Base-by-base conservation (phyloP, 208 protist genomes). In the Crithidia acanthocephali region DNA sequence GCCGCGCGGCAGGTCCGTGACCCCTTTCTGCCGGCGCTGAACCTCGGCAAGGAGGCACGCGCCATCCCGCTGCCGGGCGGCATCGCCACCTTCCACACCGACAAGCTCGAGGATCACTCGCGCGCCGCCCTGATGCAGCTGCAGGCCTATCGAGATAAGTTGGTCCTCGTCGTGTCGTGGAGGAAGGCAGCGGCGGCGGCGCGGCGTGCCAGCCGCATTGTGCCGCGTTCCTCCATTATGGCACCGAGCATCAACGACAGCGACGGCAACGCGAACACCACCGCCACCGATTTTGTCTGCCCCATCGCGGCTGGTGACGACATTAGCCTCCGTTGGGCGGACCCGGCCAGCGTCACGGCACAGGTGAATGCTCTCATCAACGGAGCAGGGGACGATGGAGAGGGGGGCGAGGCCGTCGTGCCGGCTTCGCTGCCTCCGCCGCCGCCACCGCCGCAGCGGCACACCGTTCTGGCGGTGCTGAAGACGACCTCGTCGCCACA, bases 281-380 rank as follows among this genome's bases (percentile, higher is more conserved):
- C 5, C 52, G 16, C 11, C 22, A 13, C 18, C 16, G 44, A 15
- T 9, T 10, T 51, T 8, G 33, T 37, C 40, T 52, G 44, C 32
- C 62, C 64, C 42, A 69, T 81, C 20, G 57, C n/a, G 11, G 52
- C 37, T 2, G 77, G 77, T 3, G 77, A 83, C 44, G 77, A 77
- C 28, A n/a, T 83, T n/a, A 77, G 62, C 0, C 35, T 77, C 32
- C 72, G 47, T 40, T 77, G 72, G 72, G 40, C 45, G 16, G n/a
- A 59, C 27, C 63, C 48, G 40, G 8, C 22, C 18, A 32, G 53
- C 32, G 11, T 20, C 15, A 32, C 6, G 32, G 2, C 30, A 15
- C 13, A n/a, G 16, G 53, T 32, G 18, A 23, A 59, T 23, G 57
- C 35, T 2, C 33, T n/a, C 23, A 5, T 7, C 23, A 22, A 2